These are phyloP conservation scores for Thelonectria olida DNA, from an alignment of 2,329 filamentous ascomycete species.

Conservation along the genomic window DNA sequence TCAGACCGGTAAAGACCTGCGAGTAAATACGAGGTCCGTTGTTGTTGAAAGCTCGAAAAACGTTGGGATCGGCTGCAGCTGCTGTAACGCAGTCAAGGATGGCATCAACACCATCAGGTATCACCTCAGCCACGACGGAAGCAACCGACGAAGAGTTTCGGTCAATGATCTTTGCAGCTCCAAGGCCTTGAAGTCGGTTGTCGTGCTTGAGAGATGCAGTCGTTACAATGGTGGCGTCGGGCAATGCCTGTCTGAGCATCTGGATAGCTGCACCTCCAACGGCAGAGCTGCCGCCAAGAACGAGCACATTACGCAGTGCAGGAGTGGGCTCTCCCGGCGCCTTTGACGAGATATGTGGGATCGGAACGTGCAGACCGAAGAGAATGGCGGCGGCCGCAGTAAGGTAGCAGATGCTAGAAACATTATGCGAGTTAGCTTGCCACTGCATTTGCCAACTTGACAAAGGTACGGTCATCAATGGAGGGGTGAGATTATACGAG, in stretches of 20 bases:
- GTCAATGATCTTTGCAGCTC: conserved; percentile 22
- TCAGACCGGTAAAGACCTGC: conserved; percentile 28
- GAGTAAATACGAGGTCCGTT: conserved; percentile 26
- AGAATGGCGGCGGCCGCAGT: conserved; percentile 31
- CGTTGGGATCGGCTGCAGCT: conserved; percentile 10
- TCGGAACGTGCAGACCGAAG: conserved; percentile 27
- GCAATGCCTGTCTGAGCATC: conserved; percentile 29
- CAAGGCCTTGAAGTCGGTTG: conserved; percentile 16
- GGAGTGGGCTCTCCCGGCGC: conserved; percentile 5
- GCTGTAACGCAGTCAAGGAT: conserved; percentile 34
- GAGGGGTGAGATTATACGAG: background rate
- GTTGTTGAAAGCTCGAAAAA: conserved; percentile 15
- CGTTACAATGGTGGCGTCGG: conserved; percentile 21
- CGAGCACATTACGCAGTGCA: conserved; percentile 20
- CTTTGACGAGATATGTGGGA: conserved; percentile 25
- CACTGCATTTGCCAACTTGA: background rate
- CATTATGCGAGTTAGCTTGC: conserved; percentile 11
- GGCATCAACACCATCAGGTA: conserved; percentile 27
- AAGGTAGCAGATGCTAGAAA: conserved; percentile 30
- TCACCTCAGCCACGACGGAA: conserved; percentile 1
- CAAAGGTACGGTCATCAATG: background rate
- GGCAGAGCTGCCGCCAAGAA: conserved; percentile 31
- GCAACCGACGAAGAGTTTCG: conserved; percentile 10
- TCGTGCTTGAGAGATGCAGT: conserved; percentile 25
- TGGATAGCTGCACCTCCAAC: conserved; percentile 34